These are phyloP conservation scores for Puya raimondii DNA, from an alignment of 176 grass and related monocot genomes.

Conservation along the genomic window DNA sequence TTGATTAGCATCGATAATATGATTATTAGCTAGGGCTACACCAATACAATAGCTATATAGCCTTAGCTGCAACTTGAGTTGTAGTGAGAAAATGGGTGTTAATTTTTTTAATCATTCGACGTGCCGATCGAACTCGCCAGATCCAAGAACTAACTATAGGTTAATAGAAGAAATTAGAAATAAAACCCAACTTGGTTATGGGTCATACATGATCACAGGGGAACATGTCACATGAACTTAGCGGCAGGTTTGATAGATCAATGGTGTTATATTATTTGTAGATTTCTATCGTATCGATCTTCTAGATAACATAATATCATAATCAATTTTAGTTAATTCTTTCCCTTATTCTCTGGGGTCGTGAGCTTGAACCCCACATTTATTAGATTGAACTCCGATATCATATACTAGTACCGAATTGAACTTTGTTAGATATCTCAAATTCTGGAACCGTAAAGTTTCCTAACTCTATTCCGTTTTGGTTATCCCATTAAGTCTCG, in stretches of 20 bases:
- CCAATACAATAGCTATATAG: background rate
- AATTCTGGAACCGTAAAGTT: too few relatives aligned
- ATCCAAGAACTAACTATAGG: slow-evolving; percentile 37
- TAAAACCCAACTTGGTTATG: slow-evolving; percentile 5
- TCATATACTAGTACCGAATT: too few relatives aligned
- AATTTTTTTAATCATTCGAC: slow-evolving; percentile 32
- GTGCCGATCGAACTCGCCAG: background rate
- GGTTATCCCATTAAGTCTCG: too few relatives aligned
- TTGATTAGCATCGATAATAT: slow-evolving; percentile 5
- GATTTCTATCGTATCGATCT: too few relatives aligned
- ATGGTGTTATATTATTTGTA: slow-evolving; percentile 4
- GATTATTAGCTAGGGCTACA: slow-evolving; percentile 8
- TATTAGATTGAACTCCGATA: too few relatives aligned
- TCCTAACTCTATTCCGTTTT: too few relatives aligned
- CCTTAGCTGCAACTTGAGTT: background rate
- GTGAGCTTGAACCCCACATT: too few relatives aligned
- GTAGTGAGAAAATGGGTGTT: slow-evolving; percentile 17
- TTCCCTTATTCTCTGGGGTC: background rate
- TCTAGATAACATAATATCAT: slow-evolving; percentile 22
- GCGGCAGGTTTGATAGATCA: slow-evolving; percentile 15
- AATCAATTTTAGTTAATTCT: slow-evolving; percentile 2
- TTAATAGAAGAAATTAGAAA: background rate
- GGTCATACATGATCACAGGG: slow-evolving; percentile 30
- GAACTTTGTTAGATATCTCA: too few relatives aligned
- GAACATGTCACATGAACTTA: slow-evolving; percentile 36